Evolutionary conservation across 306 rosid genomes (phyloP), one percentile per base, ranked within the genome.

Genomic region (Ormosia semicastrata): DNA sequence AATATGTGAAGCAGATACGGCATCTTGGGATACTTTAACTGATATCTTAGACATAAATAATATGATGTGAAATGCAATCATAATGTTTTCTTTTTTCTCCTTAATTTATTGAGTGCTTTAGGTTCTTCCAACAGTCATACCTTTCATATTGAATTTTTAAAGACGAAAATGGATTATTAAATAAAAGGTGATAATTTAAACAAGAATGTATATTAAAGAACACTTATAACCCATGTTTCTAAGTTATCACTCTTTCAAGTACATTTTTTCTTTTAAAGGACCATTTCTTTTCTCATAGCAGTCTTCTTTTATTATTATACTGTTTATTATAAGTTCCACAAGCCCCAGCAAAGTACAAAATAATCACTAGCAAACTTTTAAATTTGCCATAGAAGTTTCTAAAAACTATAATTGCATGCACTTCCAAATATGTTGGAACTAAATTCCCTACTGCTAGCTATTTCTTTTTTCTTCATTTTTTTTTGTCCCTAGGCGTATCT

Each of bases 381-480:
- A 87, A 84, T 78, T 85, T 84, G 79, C 71, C 66, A 14, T 32
- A 34, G 87, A 90, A 90, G 90, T 85, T 85, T 87, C 82, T 24
- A 24, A 72, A 78, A 73, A 81, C 57, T 64, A 83, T 84, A 32
- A 75, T 84, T 75, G 87, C 85, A 80, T 72, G 88, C 90, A 87
- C 95, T 86, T 93, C 95, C 97, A 87, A 86, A 80, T 84, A 86
- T 88, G 93, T 81, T 74, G 97, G 97, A 88, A 77, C 86, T 71
- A 49, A 14, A 67, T 90, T 79, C n/a, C 84, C 71, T 73, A 77
- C 62, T 6, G 47, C 24, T 54, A 18, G 50, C 66, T 66, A 68
- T 71, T 53, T 50, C 53, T 30, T 11, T 53, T 64, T 39, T 49
- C 18, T n/a, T 43, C 39, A 0, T 24, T 24, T 24, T 24, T 24